Evolutionary conservation across 192 early-diverging fungal genomes (phyloP).

Genomic region (Coemansia sp.): DNA sequence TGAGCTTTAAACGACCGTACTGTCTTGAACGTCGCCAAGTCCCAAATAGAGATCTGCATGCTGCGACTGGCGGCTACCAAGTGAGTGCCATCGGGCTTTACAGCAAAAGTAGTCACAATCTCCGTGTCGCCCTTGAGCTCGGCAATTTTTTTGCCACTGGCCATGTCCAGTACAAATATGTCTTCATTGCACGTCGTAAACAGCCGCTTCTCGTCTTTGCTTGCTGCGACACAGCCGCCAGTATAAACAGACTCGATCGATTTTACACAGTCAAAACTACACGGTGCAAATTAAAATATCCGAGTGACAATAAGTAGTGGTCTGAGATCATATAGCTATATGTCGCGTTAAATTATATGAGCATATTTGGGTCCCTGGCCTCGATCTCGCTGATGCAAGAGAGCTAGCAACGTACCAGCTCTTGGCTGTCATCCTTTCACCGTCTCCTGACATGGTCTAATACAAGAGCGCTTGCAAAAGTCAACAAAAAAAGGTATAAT

Average conservation of each 20-base stretch:
- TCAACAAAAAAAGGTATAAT: no score
- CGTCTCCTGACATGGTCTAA: constrained; percentile 27
- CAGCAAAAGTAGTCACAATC: constrained; percentile 84
- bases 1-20: constrained; percentile 68
- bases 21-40: constrained; percentile 74
- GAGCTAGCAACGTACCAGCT: constrained; percentile 40
- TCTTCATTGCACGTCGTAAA: constrained; percentile 85
- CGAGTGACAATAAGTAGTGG: neutral
- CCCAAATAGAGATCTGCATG: constrained; percentile 79
- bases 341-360: neutral
- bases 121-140: constrained; percentile 82
- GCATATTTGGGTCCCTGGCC: neutral
- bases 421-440: constrained; percentile 34
- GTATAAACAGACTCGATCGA: constrained; percentile 92
- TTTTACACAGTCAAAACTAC: constrained; percentile 74
- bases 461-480: constrained; percentile 4
- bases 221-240: constrained; percentile 80
- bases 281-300: neutral
- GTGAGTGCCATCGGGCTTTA: constrained; percentile 76
- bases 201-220: constrained; percentile 68
- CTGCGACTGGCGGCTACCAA: constrained; percentile 84
- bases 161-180: constrained; percentile 75
- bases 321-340: neutral
- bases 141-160: constrained; percentile 65
- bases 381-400: neutral